phyloP scores from a whole-genome alignment of 768 basidiomycete genomes.

The Cystofilobasidium ferigula region DNA sequence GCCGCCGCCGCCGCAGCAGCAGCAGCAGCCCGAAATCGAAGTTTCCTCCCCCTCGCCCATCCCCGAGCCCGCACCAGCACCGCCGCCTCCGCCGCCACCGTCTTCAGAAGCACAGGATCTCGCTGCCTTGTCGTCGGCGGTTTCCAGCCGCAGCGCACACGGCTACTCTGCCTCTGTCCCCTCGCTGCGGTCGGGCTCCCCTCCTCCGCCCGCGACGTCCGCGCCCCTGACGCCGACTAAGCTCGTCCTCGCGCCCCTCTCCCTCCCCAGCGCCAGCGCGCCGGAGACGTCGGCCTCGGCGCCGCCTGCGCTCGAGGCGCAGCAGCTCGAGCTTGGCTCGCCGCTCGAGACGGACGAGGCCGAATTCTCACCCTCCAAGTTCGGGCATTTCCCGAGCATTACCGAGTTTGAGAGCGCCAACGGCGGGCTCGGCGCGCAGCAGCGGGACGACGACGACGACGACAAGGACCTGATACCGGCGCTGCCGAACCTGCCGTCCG shows the following conservation, averaged over 20 bases:
- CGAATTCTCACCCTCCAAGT: conserved; percentile 5
- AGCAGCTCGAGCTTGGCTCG: neutral
- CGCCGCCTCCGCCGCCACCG: too few species aligned
- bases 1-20: neutral
- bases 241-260: neutral
- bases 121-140: neutral
- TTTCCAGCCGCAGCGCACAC: neutral
- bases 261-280: neutral
- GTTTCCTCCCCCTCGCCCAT: neutral
- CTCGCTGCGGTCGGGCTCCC: conserved; percentile 1
- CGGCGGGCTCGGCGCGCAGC: neutral
- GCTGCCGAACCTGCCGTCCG: conserved; percentile 1
- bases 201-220: neutral
- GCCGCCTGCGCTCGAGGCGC: neutral
- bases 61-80: too few species aligned
- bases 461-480: neutral
- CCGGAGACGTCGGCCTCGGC: neutral
- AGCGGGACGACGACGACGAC: neutral
- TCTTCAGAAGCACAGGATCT: neutral
- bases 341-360: neutral
- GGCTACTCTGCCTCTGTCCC: conserved; percentile 18
- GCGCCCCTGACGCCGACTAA: neutral
- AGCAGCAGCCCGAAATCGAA: neutral
- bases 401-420: conserved; percentile 17
- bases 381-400: conserved; percentile 18